Conservation (phyloP, 78 protist species). For the Tieghemostelium lacteum region DNA sequence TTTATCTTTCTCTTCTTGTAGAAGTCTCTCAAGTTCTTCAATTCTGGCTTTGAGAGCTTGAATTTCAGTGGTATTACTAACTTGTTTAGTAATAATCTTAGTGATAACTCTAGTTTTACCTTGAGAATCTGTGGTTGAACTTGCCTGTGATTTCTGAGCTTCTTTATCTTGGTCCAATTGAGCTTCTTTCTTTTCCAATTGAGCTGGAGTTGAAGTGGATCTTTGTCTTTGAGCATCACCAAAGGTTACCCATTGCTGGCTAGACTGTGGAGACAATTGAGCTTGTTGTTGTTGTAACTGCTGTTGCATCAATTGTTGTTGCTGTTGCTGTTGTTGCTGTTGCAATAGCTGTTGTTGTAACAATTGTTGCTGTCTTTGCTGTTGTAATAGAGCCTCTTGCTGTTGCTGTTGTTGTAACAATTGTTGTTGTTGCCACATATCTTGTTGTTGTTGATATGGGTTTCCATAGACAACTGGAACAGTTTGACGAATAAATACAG, state of each 20-base stretch:
- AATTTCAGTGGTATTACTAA: conserved; percentile 48
- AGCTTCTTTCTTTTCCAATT: conserved; percentile 48
- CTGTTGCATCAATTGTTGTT: not conserved
- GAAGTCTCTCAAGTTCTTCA: conserved; percentile 60
- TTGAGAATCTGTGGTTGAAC: conserved; percentile 3
- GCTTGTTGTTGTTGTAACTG: conserved; percentile 14
- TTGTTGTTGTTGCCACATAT: conserved; percentile 48
- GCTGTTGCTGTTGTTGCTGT: conserved; percentile 7
- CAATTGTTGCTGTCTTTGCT: not conserved
- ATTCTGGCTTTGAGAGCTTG: conserved; percentile 63
- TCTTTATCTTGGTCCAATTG: no score
- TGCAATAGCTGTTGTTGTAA: conserved; percentile 8
- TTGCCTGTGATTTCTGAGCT: not conserved
- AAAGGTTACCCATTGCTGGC: conserved; percentile 75
- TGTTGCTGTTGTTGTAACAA: conserved; percentile 28
- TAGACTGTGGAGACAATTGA: conserved; percentile 9
- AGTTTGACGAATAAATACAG: conserved; percentile 73
- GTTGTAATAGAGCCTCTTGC: not conserved
- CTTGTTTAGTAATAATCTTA: conserved; percentile 61
- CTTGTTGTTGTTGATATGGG: conserved; percentile 50
- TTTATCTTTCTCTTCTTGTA: conserved; percentile 74
- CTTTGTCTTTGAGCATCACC: conserved; percentile 39
- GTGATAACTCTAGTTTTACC: conserved; percentile 74
- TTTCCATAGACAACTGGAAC: conserved; percentile 77
- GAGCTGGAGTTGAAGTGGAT: conserved; percentile 40